Percentiles rank a stretch among this genome's conserved stretches.
Conservation (phyloP, 768 basidiomycete genomes). For the Mycena sanguinolenta region DNA sequence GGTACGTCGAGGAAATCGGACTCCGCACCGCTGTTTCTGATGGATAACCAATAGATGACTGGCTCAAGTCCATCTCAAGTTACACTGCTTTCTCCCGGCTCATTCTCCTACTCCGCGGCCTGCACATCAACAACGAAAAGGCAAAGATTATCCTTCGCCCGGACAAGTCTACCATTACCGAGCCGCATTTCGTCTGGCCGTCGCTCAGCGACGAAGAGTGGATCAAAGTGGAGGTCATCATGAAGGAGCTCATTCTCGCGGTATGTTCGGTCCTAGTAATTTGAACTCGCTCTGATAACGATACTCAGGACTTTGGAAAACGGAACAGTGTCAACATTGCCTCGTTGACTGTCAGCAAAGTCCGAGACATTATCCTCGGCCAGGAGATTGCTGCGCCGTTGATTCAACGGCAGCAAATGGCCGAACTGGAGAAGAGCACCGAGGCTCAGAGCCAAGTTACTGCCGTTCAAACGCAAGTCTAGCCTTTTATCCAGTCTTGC, state of each 20-base stretch:
- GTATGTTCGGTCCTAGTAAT: conserved; percentile 53
- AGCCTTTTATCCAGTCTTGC: not conserved
- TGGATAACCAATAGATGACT: conserved; percentile 79
- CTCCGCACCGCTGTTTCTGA: conserved; percentile 17
- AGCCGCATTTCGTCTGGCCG: conserved; percentile 98
- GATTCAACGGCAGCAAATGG: conserved; percentile 98
- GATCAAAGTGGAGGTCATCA: conserved; percentile 99
- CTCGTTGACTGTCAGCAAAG: conserved; percentile 95
- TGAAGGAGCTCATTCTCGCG: conserved; percentile 96
- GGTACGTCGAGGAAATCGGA: conserved; percentile 57
- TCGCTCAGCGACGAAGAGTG: conserved; percentile 94
- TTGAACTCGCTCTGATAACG: conserved; percentile 19
- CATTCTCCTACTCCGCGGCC: conserved; percentile 94
- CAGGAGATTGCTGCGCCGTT: conserved; percentile 98
- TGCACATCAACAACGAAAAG: conserved; percentile 99
- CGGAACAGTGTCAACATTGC: conserved; percentile 99
- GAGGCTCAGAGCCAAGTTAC: conserved; percentile 97
- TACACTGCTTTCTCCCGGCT: conserved; percentile 99
- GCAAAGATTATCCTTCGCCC: conserved; percentile 98
- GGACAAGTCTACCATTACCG: conserved; percentile 96
- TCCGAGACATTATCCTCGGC: conserved; percentile 97
- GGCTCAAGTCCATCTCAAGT: conserved; percentile 98
- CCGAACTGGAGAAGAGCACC: conserved; percentile 95
- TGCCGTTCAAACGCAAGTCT: conserved; percentile 86
- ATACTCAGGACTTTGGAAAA: conserved; percentile 91